Conservation (phyloP, 2,329 filamentous ascomycete species). For the Microdochium nivale region DNA sequence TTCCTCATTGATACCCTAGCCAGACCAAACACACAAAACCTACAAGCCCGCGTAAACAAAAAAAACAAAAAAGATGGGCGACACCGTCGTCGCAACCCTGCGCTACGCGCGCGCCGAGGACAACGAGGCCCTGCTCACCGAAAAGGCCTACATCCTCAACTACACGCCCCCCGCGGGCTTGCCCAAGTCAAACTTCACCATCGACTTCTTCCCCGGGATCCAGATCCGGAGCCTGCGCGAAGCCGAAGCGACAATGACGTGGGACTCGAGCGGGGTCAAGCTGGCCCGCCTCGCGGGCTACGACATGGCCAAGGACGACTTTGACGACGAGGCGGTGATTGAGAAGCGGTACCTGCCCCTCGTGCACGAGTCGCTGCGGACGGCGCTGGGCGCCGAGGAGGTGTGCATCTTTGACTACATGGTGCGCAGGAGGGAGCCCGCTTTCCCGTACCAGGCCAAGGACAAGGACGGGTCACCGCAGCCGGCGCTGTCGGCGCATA, state of each 20-base stretch:
- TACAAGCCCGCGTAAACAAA: not conserved
- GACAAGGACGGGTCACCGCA: constrained; percentile 4
- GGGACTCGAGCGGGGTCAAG: constrained; percentile 5
- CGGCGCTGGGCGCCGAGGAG: constrained; percentile 6
- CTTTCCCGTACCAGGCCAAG: constrained; percentile 5
- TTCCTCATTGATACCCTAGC: too few relatives aligned
- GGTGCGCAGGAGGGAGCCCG: constrained; percentile 4
- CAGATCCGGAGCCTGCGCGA: constrained; percentile 8
- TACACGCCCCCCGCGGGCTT: constrained; percentile 7
- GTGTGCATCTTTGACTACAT: constrained; percentile 9
- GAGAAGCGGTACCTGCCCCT: constrained; percentile 6
- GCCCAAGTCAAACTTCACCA: constrained; percentile 8
- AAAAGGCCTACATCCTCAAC: constrained; percentile 11
- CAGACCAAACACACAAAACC: too few relatives aligned
- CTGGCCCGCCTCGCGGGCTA: constrained; percentile 4
- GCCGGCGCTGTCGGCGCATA: constrained; percentile 7
- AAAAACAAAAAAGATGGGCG: not conserved
- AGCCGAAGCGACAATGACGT: not conserved
- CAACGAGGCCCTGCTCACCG: not conserved
- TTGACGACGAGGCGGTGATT: constrained; percentile 8
- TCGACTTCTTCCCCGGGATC: constrained; percentile 6
- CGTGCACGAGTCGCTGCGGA: constrained; percentile 5
- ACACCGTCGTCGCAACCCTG: constrained; percentile 2
- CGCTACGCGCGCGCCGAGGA: constrained; percentile 7
- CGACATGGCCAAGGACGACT: constrained; percentile 1